Evolutionary conservation across 768 basidiomycete genomes (phyloP), one percentile per base, ranked within the genome.

Genomic region (Chiua virens): DNA sequence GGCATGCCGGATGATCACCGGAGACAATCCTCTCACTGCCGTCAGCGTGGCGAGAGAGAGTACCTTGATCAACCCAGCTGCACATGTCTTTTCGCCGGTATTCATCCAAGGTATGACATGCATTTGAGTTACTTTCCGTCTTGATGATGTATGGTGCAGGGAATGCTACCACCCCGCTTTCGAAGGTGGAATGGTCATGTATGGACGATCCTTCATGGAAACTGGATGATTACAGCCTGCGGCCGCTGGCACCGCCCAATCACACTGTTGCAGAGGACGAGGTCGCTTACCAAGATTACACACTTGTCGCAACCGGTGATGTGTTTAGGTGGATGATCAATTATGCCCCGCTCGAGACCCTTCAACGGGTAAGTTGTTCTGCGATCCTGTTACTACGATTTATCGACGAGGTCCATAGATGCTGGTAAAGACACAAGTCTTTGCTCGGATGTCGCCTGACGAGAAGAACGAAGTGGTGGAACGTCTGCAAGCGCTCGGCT

Each of bases 391-490:
- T 47, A 15, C 17, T 28, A 37, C 44, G 17, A 43, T 25, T 27
- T 18, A 18, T 32, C 47, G 40, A 39, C 52, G 41, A 47, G 27
- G 47, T 52, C n/a, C 18, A 5, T 49, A 98, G 96, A 97, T 99
- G 93, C 85, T 99, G 18, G 89, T 98, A 28, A 96, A 96, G 69
- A 85, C 95, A 2, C 92, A 97, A 66, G 86, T 98, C 41, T 99
- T 94, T 67, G 95, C 97, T 9, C 83, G 97, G 21, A 98, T 99
- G 97, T 99, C 97, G 9, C 97, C 97, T 0, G 97, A 98, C 65
- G 97, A 98, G 75, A 99, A 99, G 73, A 96, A 98, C 59, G 97
- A 99, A 68, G 84, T 98, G 17, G 92, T 99, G 17, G 96, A 98
- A 68, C 82, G 96, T 2, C 76, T 99, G 11, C 97, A 98, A 61